These are phyloP conservation scores for Kingdonia uniflora DNA, from an alignment of 164 flowering plant genomes.

Conservation along the genomic window DNA sequence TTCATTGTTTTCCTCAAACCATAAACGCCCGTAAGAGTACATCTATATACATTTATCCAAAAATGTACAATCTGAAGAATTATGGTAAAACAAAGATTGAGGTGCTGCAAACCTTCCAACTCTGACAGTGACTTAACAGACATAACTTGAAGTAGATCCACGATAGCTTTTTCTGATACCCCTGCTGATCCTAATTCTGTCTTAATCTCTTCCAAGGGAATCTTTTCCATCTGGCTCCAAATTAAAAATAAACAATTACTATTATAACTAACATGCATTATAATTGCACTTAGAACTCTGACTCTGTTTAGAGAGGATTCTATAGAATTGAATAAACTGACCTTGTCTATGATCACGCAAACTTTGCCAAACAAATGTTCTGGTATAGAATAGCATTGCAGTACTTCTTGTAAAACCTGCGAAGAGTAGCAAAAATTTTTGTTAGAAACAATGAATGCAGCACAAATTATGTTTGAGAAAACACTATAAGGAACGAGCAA, in stretches of 20 bases:
- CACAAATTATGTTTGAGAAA: too few species aligned
- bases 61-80: too few species aligned
- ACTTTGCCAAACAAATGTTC: constrained; percentile 68
- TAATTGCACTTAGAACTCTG: neutral
- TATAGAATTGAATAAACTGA: constrained; percentile 22
- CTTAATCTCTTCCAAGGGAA: constrained; percentile 69
- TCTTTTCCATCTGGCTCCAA: constrained; percentile 59
- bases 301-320: too few species aligned
- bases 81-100: too few species aligned
- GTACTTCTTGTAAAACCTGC: constrained; percentile 82
- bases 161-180: constrained; percentile 57
- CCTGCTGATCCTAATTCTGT: constrained; percentile 49
- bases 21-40: too few species aligned
- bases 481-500: too few species aligned
- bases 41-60: too few species aligned
- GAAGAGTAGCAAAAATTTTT: neutral
- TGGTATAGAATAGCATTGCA: constrained; percentile 55
- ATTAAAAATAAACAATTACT: neutral
- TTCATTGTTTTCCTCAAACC: too few species aligned
- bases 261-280: neutral
- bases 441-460: too few species aligned
- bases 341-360: constrained; percentile 89
- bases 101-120: constrained; percentile 59
- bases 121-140: constrained; percentile 65
- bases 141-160: constrained; percentile 61